Evolutionary conservation across 306 rosid species (phyloP), one percentile per base, ranked within the genome.

Genomic region (Vicia villosa): DNA sequence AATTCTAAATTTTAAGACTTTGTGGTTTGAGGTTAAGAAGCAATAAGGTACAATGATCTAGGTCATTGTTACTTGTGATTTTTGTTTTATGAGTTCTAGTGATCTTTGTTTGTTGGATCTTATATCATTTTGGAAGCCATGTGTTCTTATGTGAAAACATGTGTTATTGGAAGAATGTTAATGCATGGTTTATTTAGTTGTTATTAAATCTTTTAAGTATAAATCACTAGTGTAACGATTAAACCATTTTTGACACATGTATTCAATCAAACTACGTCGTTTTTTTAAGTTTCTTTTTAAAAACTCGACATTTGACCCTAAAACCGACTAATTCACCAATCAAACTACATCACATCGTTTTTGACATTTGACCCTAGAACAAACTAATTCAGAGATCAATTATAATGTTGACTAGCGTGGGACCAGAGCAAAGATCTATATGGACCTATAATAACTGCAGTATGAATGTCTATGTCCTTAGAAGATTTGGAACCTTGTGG

Each of bases 11-110:
- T 57, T 70, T 37, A 20, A 21, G 43, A 26, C 37, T 63, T 74
- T 12, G 21, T 66, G 78, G 28, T 82, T 70, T 66, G 65, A 70
- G 66, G 8, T 66, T 72, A 71, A 71, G 67, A 74, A 46, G 54
- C 66, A 74, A 82, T 78, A 74, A 82, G 70, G 59, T 74, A 54
- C 66, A 66, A 67, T 60, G 72, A 57, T 66, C 15, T 65, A 36
- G 74, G 52, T 46, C 46, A 59, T 69, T 77, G 56, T 60, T 54
- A 50, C 57, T 73, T 57, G 65, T 77, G 56, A 62, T 49, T 73
- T 72, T 63, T 81, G 66, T 63, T 74, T 20, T 30, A 21, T 38
- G 42, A 20, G 47, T 55, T 3, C 5, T 56, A 73, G 70, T 62
- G 57, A 43, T 41, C 26, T 45, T 10, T 50, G 51, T 47, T 47